Evolutionary conservation across 768 basidiomycete species (phyloP).

Genomic region (Roridomyces roridus): DNA sequence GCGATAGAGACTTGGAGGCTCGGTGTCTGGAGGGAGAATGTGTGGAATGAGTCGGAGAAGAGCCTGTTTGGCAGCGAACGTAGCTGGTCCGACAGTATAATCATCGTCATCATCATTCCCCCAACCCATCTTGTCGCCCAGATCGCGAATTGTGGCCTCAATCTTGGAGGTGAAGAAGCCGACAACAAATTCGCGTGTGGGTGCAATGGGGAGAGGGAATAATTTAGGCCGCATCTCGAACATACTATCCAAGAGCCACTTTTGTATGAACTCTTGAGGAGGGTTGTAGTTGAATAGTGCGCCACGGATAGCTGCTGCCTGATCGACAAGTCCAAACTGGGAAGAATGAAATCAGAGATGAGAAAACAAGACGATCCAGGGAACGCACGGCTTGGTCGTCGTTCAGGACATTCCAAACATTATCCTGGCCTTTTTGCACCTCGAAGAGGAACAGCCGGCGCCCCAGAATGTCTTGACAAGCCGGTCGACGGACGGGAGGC

Average conservation of each 20-base stretch:
- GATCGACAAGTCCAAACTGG: constrained; percentile 6
- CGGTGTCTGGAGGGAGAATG: constrained; percentile 3
- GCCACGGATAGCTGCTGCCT: constrained; percentile 11
- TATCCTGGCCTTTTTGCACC: constrained; percentile 8
- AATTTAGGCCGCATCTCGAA: neutral
- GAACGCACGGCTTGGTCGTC: constrained; percentile 1
- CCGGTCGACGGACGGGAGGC: neutral
- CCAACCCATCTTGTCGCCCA: too few relatives aligned
- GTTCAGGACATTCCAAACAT: constrained; percentile 19
- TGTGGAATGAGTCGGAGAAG: constrained; percentile 7
- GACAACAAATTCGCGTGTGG: constrained; percentile 13
- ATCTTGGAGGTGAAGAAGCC: too few relatives aligned
- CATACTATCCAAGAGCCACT: too few relatives aligned
- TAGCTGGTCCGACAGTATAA: constrained; percentile 10
- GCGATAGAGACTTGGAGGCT: constrained; percentile 1
- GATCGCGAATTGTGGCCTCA: constrained; percentile 12
- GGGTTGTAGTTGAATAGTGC: constrained; percentile 10
- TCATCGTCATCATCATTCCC: too few relatives aligned
- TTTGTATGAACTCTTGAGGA: constrained; percentile 1
- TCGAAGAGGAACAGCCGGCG: constrained; percentile 16
- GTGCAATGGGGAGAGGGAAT: neutral
- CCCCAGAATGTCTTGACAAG: neutral
- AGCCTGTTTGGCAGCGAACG: neutral
- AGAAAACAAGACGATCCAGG: neutral
- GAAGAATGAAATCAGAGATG: neutral